Conservation (phyloP, 306 rosid species). For the Dalbergia oliveri region DNA sequence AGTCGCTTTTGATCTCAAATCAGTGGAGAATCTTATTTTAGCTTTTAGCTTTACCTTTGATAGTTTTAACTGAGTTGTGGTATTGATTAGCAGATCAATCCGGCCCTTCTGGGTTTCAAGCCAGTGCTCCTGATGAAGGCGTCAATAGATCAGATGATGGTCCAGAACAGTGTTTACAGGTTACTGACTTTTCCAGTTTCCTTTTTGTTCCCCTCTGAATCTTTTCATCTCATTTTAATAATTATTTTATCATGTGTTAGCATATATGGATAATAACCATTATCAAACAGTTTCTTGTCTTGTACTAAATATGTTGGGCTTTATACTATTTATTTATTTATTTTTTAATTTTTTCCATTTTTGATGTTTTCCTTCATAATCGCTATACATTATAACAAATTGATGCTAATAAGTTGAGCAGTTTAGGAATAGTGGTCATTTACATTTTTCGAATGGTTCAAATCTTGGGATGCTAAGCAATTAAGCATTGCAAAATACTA, state of each 20-base stretch:
- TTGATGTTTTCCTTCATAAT: background rate
- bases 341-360: background rate
- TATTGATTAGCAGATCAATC: slow-evolving; percentile 54
- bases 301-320: background rate
- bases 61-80: slow-evolving; percentile 38
- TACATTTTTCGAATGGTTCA: slow-evolving; percentile 15
- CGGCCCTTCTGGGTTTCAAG: slow-evolving; percentile 46
- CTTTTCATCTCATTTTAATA: slow-evolving; percentile 22
- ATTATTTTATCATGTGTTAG: slow-evolving; percentile 12
- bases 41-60: slow-evolving; percentile 19
- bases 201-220: background rate
- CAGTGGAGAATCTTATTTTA: slow-evolving; percentile 1
- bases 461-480: background rate
- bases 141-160: slow-evolving; percentile 47
- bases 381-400: background rate
- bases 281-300: slow-evolving; percentile 22
- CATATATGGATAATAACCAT: background rate
- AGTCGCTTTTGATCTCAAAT: slow-evolving; percentile 32
- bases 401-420: slow-evolving; percentile 17
- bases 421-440: slow-evolving; percentile 1
- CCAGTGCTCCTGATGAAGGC: slow-evolving; percentile 39
- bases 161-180: slow-evolving; percentile 60
- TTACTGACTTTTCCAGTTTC: slow-evolving; percentile 40
- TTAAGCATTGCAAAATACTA: background rate
- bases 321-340: background rate